Percentiles rank a stretch among this genome's conserved stretches.
Conservation (phyloP, 768 basidiomycete genomes). For the Kwoniella botswanensis region DNA sequence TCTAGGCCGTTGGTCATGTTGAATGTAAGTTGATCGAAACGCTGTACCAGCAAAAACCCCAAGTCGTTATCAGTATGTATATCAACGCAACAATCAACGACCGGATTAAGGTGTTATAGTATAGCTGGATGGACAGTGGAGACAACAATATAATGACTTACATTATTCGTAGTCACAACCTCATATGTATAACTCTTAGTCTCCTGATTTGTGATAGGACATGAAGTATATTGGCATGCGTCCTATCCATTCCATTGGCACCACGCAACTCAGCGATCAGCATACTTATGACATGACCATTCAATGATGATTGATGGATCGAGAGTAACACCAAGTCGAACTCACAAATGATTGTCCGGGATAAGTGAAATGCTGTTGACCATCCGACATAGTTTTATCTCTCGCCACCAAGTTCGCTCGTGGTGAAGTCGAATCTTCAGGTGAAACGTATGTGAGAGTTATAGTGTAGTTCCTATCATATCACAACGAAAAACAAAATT, state of each 20-base stretch:
- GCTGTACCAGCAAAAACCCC: conserved; percentile 8
- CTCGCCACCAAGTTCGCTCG: conserved; percentile 33
- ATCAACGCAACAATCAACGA: not conserved
- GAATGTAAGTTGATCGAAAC: conserved; percentile 41
- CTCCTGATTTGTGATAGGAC: conserved; percentile 22
- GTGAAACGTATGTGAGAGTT: conserved; percentile 33
- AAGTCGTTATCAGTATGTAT: too few species aligned
- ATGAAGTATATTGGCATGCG: conserved; percentile 31
- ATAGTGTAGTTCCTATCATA: conserved; percentile 43
- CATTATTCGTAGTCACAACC: conserved; percentile 24
- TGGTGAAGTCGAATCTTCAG: conserved; percentile 19
- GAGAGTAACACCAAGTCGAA: not conserved
- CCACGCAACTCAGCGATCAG: not conserved
- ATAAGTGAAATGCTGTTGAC: conserved; percentile 26
- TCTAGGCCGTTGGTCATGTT: conserved; percentile 37
- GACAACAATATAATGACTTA: conserved; percentile 1
- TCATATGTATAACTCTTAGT: conserved; percentile 22
- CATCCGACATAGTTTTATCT: conserved; percentile 20
- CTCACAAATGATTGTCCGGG: conserved; percentile 43
- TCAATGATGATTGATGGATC: not conserved
- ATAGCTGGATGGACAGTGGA: not conserved
- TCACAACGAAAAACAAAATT: too few species aligned
- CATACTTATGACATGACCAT: not conserved
- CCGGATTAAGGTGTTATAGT: not conserved
- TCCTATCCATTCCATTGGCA: conserved; percentile 13